Evolutionary conservation across 164 flowering plant species (phyloP).

Genomic region (Berberis vulgaris): DNA sequence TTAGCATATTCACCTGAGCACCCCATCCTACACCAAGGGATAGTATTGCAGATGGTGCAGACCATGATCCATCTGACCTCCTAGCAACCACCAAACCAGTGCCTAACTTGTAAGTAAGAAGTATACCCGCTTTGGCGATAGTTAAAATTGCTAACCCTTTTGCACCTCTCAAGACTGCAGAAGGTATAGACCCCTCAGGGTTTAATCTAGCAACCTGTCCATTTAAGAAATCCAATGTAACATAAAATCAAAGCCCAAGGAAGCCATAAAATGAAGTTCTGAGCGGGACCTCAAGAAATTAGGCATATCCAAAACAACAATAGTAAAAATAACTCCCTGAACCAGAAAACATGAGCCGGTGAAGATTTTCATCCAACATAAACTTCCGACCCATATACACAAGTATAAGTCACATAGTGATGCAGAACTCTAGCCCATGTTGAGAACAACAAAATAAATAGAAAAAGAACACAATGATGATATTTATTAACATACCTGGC

Average conservation of each 20-base stretch:
- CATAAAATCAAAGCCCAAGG: neutral
- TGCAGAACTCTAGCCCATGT: no score
- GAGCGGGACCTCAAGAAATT: no score
- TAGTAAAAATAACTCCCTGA: no score
- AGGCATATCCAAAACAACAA: no score
- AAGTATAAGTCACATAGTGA: no score
- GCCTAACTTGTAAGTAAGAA: constrained; percentile 83
- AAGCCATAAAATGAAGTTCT: no score
- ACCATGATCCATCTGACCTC: constrained; percentile 93
- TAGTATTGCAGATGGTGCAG: constrained; percentile 87
- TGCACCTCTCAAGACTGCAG: constrained; percentile 74
- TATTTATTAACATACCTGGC: constrained; percentile 41
- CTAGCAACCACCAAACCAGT: constrained; percentile 92
- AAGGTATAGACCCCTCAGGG: constrained; percentile 79
- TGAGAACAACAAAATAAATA: neutral
- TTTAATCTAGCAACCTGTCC: constrained; percentile 64
- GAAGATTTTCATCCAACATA: no score
- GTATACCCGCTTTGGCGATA: constrained; percentile 77
- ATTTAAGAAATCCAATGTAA: constrained; percentile 6
- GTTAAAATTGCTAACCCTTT: constrained; percentile 84
- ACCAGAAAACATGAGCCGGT: no score
- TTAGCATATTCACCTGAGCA: constrained; percentile 60
- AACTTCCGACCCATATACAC: no score
- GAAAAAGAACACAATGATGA: neutral
- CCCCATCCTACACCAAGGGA: constrained; percentile 97